A percentile compares a stretch with the other conserved stretches of the same genome.
phyloP scores from a whole-genome alignment of 2,329 filamentous ascomycete species.

The Trichothecium roseum region DNA sequence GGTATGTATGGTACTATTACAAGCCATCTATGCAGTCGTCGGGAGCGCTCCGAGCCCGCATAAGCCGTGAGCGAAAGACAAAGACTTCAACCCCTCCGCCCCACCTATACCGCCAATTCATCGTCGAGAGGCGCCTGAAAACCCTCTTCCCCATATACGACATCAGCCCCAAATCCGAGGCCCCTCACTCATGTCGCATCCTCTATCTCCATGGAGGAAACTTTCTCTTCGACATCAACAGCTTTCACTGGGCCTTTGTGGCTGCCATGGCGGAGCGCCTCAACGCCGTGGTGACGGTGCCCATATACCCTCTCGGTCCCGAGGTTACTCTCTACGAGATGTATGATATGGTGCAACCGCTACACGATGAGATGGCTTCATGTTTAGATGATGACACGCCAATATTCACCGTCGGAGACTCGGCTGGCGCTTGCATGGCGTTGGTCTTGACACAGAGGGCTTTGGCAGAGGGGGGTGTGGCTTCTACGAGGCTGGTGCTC shows the following conservation, averaged over 20 bases:
- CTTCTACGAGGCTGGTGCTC: constrained; percentile 15
- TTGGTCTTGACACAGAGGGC: constrained; percentile 19
- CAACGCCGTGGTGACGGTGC: constrained; percentile 19
- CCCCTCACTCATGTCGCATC: constrained; percentile 15
- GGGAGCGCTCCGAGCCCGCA: constrained; percentile 12
- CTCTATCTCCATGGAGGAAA: constrained; percentile 21
- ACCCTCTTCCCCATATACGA: constrained; percentile 14
- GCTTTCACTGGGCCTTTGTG: constrained; percentile 17
- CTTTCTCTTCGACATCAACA: constrained; percentile 17
- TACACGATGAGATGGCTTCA: constrained; percentile 18
- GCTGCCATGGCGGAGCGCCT: constrained; percentile 16
- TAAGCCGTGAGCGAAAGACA: constrained; percentile 12
- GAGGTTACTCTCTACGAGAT: constrained; percentile 18
- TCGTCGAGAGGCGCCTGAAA: constrained; percentile 12
- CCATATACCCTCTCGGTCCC: constrained; percentile 20
- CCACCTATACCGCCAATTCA: constrained; percentile 13
- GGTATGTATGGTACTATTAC: constrained; percentile 15
- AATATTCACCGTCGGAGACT: constrained; percentile 19
- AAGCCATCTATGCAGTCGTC: constrained; percentile 15
- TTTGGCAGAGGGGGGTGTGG: constrained; percentile 11
- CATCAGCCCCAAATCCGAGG: constrained; percentile 18
- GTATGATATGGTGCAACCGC: constrained; percentile 19
- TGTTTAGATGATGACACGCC: constrained; percentile 14
- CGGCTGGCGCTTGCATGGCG: constrained; percentile 18
- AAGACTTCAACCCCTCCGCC: constrained; percentile 11